A percentile compares a stretch with the other conserved stretches of the same genome.
Evolutionary conservation across 495 filamentous ascomycete species (phyloP).

Genomic region (Lineolata rhizophorae): DNA sequence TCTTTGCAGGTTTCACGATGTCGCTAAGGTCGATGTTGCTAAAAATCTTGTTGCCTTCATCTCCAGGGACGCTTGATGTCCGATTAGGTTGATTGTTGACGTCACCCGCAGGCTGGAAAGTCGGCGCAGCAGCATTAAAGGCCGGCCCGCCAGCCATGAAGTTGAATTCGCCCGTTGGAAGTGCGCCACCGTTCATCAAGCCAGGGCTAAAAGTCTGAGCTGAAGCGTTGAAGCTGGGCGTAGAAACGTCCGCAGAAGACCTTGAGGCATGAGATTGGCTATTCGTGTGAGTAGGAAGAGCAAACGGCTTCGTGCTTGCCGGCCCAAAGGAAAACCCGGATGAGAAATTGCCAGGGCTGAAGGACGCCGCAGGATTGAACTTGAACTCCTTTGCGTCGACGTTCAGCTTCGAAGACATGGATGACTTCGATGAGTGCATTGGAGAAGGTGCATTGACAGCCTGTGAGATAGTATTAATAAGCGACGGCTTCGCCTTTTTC

Average conservation of each 20-base stretch:
- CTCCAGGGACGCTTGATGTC: constrained; percentile 17
- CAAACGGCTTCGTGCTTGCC: constrained; percentile 4
- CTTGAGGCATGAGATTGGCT: no score
- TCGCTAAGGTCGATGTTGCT: constrained; percentile 48
- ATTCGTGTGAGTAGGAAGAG: no score
- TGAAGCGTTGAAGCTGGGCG: constrained; percentile 41
- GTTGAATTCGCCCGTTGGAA: constrained; percentile 40
- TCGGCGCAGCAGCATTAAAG: constrained; percentile 64
- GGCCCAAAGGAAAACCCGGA: constrained; percentile 33
- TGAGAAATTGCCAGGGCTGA: constrained; percentile 33
- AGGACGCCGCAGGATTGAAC: constrained; percentile 44
- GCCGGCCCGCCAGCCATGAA: constrained; percentile 44
- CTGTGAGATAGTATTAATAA: no score
- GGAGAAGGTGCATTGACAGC: no score
- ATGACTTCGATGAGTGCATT: constrained; percentile 26
- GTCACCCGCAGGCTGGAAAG: constrained; percentile 40
- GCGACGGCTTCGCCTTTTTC: no score
- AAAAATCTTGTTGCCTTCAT: constrained; percentile 40
- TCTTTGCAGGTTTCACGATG: constrained; percentile 36
- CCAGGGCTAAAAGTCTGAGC: constrained; percentile 52
- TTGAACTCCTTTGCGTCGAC: constrained; percentile 75
- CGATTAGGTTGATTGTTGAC: constrained; percentile 16
- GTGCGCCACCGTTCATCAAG: no score
- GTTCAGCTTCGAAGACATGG: constrained; percentile 60
- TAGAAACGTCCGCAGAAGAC: no score